Percentiles rank a stretch among this genome's conserved stretches.
Evolutionary conservation across 108 stramenopile species (phyloP).

Genomic region (Cyclotella choctawhatcheeana): DNA sequence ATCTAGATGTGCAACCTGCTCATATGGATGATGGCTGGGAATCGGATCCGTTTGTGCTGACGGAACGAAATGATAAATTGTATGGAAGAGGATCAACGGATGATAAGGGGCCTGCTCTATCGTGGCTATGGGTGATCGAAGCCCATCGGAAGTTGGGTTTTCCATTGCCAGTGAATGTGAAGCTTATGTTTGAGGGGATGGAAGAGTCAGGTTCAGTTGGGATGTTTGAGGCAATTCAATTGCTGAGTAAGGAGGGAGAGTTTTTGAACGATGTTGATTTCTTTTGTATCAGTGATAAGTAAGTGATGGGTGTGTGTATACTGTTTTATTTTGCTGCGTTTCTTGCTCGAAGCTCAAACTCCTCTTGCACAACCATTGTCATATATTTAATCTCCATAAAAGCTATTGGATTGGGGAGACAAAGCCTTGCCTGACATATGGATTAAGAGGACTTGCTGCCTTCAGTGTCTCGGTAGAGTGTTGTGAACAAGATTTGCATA

Average conservation of each 20-base stretch:
- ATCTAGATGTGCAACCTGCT: slow-evolving; percentile 87
- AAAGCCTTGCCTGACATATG: slow-evolving; percentile 87
- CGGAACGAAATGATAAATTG: slow-evolving; percentile 76
- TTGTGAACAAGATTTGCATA: slow-evolving; percentile 80
- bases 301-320: slow-evolving; percentile 47
- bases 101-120: slow-evolving; percentile 86
- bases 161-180: slow-evolving; percentile 75
- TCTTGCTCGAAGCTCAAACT: too few species aligned
- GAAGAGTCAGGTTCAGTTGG: slow-evolving; percentile 85
- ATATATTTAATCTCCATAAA: too few species aligned
- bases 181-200: slow-evolving; percentile 86
- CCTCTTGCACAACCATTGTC: too few species aligned
- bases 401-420: slow-evolving; percentile 65
- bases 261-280: slow-evolving; percentile 80
- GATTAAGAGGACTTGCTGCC: slow-evolving; percentile 80
- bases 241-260: slow-evolving; percentile 62
- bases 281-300: slow-evolving; percentile 77
- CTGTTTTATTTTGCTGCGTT: neutral
- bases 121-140: slow-evolving; percentile 84
- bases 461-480: slow-evolving; percentile 73
- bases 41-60: slow-evolving; percentile 79
- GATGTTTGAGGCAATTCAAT: slow-evolving; percentile 70
- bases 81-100: slow-evolving; percentile 81
- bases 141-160: slow-evolving; percentile 68
- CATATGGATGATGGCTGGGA: slow-evolving; percentile 81